Evolutionary conservation across 73 alveolate species (phyloP), one percentile per base, ranked within the genome.

Genomic region (Paramecium tetraurelia): DNA sequence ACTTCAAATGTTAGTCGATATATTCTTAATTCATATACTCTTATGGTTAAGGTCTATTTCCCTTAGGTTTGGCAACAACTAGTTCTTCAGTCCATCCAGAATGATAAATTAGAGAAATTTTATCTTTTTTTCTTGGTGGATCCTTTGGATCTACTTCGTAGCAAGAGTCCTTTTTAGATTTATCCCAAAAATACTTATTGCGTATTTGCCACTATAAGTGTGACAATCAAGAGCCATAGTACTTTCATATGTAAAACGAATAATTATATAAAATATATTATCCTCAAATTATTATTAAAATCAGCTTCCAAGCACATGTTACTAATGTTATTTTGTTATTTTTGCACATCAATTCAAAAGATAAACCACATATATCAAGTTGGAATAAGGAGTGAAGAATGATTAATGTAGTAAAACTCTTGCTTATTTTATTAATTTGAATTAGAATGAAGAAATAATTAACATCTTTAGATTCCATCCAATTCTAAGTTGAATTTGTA

Each of bases 71-170:
- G 5, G 33, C 24, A 43, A 80, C 46, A 41, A 80, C 90, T 76
- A 80, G 21, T 20, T 80, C 41, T 22, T 80, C 58, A 12, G 90
- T 80, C 90, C 90, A 80, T 18, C 90, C 90, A 16, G 48, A 40
- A 18, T 22, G 48, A 35, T 80, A 80, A 80, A 80, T 27, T 14
- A 63, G 31, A 10, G 21, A 24, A 63, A 63, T 33, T 18, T 63
- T 63, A 0, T 63, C 84, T 63, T 63, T 63, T 22, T 63, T 63
- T 27, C 84, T 63, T 6, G 84, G 84, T 22, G 84, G 84, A 7
- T 63, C 84, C 20, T 27, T 63, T 63, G 84, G 84, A 63, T 63
- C 84, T 3, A 63, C 27, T 33, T 63, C 84, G 31, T 31, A 63
- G 29, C 84, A 63, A 31, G 41, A 33, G 27, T 63, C 84, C 84